A percentile compares a stretch with the other conserved stretches of the same genome.
phyloP scores from a whole-genome alignment of 1,284 basidiomycete genomes.

The Malassezia caprae region DNA sequence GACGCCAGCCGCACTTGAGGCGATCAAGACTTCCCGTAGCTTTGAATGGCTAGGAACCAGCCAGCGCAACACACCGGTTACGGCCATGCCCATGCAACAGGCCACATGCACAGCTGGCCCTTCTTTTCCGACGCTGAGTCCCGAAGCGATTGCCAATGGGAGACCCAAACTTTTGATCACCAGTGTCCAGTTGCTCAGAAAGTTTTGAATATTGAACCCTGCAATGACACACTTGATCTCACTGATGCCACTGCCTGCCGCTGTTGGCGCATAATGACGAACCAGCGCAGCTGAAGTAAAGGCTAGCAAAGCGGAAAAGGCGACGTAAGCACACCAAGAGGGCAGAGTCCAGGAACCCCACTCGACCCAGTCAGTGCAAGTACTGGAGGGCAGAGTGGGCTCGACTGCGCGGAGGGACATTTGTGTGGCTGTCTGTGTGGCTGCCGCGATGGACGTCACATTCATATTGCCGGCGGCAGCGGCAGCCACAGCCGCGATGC shows the following conservation, averaged over 20 bases:
- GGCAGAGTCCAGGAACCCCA: slow-evolving; percentile 72
- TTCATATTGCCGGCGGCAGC: slow-evolving; percentile 21
- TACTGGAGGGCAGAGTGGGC: slow-evolving; percentile 52
- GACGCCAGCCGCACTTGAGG: slow-evolving; percentile 90
- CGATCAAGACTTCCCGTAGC: slow-evolving; percentile 88
- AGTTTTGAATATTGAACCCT: slow-evolving; percentile 94
- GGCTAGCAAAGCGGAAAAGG: slow-evolving; percentile 36
- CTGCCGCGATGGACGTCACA: slow-evolving; percentile 19
- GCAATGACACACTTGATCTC: slow-evolving; percentile 98
- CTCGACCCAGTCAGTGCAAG: slow-evolving; percentile 81
- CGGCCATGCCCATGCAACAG: slow-evolving; percentile 78
- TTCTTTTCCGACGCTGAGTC: slow-evolving; percentile 93
- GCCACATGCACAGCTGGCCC: slow-evolving; percentile 97
- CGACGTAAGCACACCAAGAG: slow-evolving; percentile 74
- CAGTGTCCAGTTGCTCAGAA: slow-evolving; percentile 77
- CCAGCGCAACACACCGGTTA: slow-evolving; percentile 68
- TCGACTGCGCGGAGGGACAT: neutral
- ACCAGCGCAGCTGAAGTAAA: slow-evolving; percentile 66
- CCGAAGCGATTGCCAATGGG: slow-evolving; percentile 80
- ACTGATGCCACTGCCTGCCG: slow-evolving; percentile 93
- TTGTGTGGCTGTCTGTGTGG: neutral
- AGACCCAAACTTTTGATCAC: slow-evolving; percentile 85
- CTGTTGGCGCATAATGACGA: slow-evolving; percentile 76
- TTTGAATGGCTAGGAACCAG: slow-evolving; percentile 87
- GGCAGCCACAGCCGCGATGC: slow-evolving; percentile 16